phyloP scores from a whole-genome alignment of 208 protist species.

The Crithidia thermophila region DNA sequence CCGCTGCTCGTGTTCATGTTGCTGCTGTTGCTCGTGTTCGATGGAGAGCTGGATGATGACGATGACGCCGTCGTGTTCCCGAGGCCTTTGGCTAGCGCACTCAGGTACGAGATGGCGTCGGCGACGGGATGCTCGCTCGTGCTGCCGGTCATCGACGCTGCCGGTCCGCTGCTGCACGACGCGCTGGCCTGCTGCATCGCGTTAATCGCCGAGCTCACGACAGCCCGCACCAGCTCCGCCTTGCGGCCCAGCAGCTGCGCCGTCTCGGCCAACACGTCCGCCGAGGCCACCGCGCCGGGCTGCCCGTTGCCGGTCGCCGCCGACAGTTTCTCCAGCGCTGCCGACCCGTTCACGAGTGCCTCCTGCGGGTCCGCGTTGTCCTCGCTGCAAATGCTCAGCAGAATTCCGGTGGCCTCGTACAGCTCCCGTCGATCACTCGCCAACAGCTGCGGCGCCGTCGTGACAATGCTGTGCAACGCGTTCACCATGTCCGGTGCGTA shows the following conservation, averaged over 20 bases:
- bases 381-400: slow-evolving; percentile 50
- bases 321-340: slow-evolving; percentile 3
- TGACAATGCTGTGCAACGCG: slow-evolving; percentile 60
- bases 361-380: neutral
- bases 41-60: neutral
- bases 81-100: slow-evolving; percentile 50
- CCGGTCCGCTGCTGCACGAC: neutral
- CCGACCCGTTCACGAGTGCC: slow-evolving; percentile 2
- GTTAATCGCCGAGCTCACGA: slow-evolving; percentile 23
- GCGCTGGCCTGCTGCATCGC: slow-evolving; percentile 22
- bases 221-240: slow-evolving; percentile 22
- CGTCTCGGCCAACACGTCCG: slow-evolving; percentile 15
- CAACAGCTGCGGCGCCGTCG: slow-evolving; percentile 36
- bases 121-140: slow-evolving; percentile 37
- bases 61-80: neutral
- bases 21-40: neutral
- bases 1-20: neutral
- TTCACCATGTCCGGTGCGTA: slow-evolving; percentile 66
- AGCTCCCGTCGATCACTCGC: slow-evolving; percentile 63
- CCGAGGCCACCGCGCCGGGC: neutral
- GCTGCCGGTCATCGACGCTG: neutral
- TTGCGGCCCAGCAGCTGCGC: slow-evolving; percentile 30
- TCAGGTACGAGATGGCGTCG: slow-evolving; percentile 59
- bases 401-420: slow-evolving; percentile 69
- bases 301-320: neutral